Conservation (phyloP, 306 rosid species). For the Vigna trinervia region DNA sequence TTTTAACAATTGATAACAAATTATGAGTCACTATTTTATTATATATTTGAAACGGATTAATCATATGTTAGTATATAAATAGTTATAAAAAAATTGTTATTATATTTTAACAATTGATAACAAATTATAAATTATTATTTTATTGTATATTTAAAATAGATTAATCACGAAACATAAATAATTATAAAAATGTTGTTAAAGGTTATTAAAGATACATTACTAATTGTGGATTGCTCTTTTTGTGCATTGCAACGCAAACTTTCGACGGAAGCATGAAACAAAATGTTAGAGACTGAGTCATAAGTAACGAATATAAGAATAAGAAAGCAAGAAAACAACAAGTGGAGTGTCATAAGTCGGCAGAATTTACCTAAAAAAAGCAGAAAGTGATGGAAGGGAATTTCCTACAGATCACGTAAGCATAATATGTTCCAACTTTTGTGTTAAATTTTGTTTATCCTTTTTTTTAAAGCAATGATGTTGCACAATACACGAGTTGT, state of each 20-base stretch:
- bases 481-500: constrained; percentile 2
- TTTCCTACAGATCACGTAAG: constrained; percentile 36
- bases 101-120: too few species aligned
- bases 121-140: too few species aligned
- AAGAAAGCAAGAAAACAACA: not conserved
- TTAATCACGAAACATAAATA: too few species aligned
- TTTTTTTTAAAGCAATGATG: not conserved
- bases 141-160: too few species aligned
- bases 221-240: not conserved
- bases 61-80: too few species aligned
- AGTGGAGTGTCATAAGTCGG: not conserved
- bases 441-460: not conserved
- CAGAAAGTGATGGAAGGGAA: constrained; percentile 3
- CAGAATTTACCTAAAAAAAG: not conserved
- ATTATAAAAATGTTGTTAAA: too few species aligned
- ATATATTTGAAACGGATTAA: too few species aligned
- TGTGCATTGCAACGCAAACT: not conserved
- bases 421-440: not conserved
- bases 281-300: constrained; percentile 4
- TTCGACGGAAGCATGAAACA: not conserved
- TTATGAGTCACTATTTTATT: too few species aligned
- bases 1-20: too few species aligned
- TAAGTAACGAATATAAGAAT: constrained; percentile 24
- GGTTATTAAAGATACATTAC: not conserved
- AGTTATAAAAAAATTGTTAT: too few species aligned